Base-by-base conservation (phyloP, 495 filamentous ascomycete genomes). In the Saxispiralis lemnorum region DNA sequence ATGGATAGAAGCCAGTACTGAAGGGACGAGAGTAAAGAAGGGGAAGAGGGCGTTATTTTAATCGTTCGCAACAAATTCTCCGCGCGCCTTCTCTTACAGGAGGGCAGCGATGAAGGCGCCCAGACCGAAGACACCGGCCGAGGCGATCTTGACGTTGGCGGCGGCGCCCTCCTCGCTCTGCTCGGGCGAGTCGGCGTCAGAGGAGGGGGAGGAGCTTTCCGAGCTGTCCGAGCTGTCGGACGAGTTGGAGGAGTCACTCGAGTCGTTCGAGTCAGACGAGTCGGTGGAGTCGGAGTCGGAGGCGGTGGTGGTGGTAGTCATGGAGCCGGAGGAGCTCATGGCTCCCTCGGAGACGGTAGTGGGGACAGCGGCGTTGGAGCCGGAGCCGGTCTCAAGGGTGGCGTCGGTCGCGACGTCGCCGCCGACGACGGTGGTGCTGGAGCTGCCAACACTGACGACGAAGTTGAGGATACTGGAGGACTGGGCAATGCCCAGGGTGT, bases 371-470 rank as follows among this genome's bases (percentile, higher is more conserved):
- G 35, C 17, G 32, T 15, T 42, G 6, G 44, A 31, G 24, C 24
- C 24, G 9, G 24, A 28, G 24, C 24, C 24, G 9, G 24, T 28
- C 37, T 38, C 21, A 21, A 24, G 31, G 12, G 43, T 21, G 14
- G 39, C 17, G 21, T 12, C 39, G 17, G 37, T 40, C 21, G 31
- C 21, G 20, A 44, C 20, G 32, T 12, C 34, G 21, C 40, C 44
- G 38, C 48, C 44, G 35, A 62, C 15, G 39, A 55, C 50, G 35
- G 38, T 48, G 39, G 56, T 60, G 18, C 44, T 48, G 43, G 53
- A 59, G 41, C 31, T 42, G n/a, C 43, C 40, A 40, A 48, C 52
- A 45, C 37, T 44, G 44, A 54, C 40, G 34, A 44, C 38, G 38
- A 46, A 49, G 19, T 44, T 49, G 14, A 53, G 43, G 41, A 49